Conservation (phyloP, 768 basidiomycete genomes). For the Chlorophyllum brunneum region DNA sequence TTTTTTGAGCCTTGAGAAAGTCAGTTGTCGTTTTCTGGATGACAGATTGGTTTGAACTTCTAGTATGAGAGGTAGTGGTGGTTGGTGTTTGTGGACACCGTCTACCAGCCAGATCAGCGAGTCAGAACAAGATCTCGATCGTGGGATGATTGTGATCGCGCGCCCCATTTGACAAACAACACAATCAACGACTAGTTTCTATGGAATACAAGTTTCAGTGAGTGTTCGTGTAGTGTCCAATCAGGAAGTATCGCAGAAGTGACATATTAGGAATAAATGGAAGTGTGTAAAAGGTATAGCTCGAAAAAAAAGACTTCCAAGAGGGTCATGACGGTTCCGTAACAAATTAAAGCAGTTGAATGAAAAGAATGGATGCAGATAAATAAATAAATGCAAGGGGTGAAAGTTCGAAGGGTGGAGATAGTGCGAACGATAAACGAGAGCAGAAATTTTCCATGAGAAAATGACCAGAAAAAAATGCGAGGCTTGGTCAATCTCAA, state of each 20-base stretch:
- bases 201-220: background rate
- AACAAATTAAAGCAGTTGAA: background rate
- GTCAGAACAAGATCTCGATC: conserved; percentile 10
- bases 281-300: background rate
- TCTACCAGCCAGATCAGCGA: background rate
- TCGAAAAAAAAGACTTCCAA: background rate
- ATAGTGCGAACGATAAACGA: too few species aligned
- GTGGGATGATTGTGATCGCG: conserved; percentile 6
- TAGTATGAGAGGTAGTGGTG: background rate
- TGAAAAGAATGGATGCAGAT: background rate
- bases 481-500: background rate
- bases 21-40: conserved; percentile 17
- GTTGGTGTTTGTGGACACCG: background rate
- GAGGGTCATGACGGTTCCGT: conserved; percentile 8
- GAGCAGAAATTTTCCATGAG: background rate
- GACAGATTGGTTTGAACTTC: conserved; percentile 6
- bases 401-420: too few species aligned
- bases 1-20: conserved; percentile 47
- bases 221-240: background rate
- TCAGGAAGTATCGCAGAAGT: background rate
- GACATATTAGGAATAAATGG: background rate
- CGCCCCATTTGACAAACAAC: too few species aligned
- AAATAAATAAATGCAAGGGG: background rate
- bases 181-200: too few species aligned
- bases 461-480: background rate